Base-by-base conservation (phyloP, 179 eudicot genomes). In the Heliamphora pulchella region DNA sequence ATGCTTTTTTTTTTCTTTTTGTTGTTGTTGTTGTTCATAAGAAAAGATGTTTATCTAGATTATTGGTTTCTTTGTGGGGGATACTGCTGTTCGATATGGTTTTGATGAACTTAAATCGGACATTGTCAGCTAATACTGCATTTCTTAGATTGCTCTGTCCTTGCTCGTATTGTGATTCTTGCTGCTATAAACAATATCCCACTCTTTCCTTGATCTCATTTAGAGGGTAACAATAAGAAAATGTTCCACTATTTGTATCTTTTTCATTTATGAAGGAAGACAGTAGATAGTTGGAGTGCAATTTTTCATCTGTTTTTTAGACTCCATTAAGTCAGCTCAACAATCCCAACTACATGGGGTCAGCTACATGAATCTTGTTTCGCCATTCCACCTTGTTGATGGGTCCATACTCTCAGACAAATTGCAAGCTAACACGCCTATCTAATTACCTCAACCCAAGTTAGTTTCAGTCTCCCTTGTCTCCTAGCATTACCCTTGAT, bases 321-420 rank as follows among this genome's bases (percentile, higher is more conserved):
- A 6, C 54, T 71, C 41, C n/a, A 18, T 10, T 41, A 9, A 20
- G 10, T 20, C 48, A 74, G 47, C 76, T 55, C 53, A 5, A 57
- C 48, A 6, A 5, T 57, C 67, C 41, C 79, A 59, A 76, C 57
- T 48, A 10, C 41, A n/a, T 76, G 79, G 69, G 57, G 68, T 63
- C 59, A 48, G 58, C 79, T 18, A 47, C 39, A 22, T 63, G 43
- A 18, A 47, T 22, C 47, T n/a, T 76, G 11, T 76, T 10, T 46
- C 9, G 2, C 54, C 20, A 22, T 64, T 44, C 54, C 55, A 9
- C 8, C 62, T 74, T 74, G 77, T n/a, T 71, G 58, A 71, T 8
- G 57, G 13, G 59, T 1, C 53, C 53, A 48, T 54, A 54, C 20
- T 41, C 63, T 74, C 20, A 11, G 18, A 8, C 31, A 74, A 53